Percentiles rank a stretch among this genome's conserved stretches.
These are phyloP conservation scores for Panellus pusillus DNA, from an alignment of 768 basidiomycete genomes.

Conservation along the genomic window DNA sequence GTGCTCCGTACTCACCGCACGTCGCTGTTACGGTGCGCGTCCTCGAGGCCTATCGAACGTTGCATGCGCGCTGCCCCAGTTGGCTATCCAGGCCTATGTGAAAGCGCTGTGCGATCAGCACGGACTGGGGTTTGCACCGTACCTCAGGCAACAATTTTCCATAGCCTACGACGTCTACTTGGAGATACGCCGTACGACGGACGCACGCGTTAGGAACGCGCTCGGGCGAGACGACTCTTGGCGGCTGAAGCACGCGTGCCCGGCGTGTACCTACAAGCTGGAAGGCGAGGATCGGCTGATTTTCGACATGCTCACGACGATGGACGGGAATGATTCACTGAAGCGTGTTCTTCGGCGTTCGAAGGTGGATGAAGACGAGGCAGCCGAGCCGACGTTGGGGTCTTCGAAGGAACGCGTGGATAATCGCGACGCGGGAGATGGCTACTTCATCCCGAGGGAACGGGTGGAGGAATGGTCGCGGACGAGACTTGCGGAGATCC, in stretches of 20 bases:
- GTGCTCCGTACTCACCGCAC: constrained; percentile 9
- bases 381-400: constrained; percentile 25
- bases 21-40: constrained; percentile 8
- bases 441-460: neutral
- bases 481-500: neutral
- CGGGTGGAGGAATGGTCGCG: constrained; percentile 4
- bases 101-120: constrained; percentile 20
- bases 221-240: constrained; percentile 32
- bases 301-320: constrained; percentile 25
- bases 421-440: neutral
- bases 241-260: constrained; percentile 34
- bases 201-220: constrained; percentile 20
- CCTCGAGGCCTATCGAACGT: constrained; percentile 12
- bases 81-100: constrained; percentile 18
- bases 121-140: neutral
- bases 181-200: constrained; percentile 21
- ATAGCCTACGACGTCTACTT: constrained; percentile 39
- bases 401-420: constrained; percentile 18
- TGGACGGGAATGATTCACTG: constrained; percentile 36
- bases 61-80: constrained; percentile 11
- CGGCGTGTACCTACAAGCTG: constrained; percentile 37
- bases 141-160: constrained; percentile 22
- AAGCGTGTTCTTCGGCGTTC: constrained; percentile 25
- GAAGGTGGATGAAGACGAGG: constrained; percentile 13
- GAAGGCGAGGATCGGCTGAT: constrained; percentile 29